A percentile compares a stretch with the other conserved stretches of the same genome.
phyloP scores from a whole-genome alignment of 208 protist species.

The Leishmania gerbilli region DNA sequence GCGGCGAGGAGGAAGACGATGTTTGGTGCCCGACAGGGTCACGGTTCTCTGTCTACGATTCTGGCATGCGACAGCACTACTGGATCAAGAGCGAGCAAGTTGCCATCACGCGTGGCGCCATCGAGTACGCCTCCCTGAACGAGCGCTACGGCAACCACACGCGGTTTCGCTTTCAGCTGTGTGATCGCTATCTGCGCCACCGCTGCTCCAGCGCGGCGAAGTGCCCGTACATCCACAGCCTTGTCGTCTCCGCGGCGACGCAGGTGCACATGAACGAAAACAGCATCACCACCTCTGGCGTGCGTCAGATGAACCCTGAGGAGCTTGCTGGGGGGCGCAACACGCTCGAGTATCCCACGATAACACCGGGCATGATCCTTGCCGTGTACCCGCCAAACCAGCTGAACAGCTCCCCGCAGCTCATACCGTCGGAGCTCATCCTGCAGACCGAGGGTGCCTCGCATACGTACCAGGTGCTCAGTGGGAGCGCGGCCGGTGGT shows the following conservation, averaged over 20 bases:
- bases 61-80: constrained; percentile 59
- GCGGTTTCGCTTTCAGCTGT: constrained; percentile 71
- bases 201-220: constrained; percentile 41
- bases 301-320: constrained; percentile 21
- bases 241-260: constrained; percentile 37
- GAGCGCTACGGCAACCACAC: constrained; percentile 56
- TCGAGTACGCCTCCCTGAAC: constrained; percentile 58
- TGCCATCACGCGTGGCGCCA: constrained; percentile 55
- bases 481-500: background rate
- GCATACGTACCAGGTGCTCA: constrained; percentile 34
- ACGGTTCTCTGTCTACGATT: constrained; percentile 63
- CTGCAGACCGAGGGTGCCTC: constrained; percentile 51
- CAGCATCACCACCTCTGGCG: constrained; percentile 31
- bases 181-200: constrained; percentile 46
- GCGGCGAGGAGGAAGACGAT: background rate
- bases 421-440: constrained; percentile 59
- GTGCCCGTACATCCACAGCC: constrained; percentile 71
- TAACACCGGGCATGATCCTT: constrained; percentile 50
- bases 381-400: constrained; percentile 66
- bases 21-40: constrained; percentile 35
- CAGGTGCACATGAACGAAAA: constrained; percentile 75
- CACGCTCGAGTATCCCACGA: constrained; percentile 45
- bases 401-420: constrained; percentile 41
- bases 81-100: constrained; percentile 51
- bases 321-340: constrained; percentile 58